Evolutionary conservation across 371 early-diverging fungal genomes (phyloP), one percentile per base, ranked within the genome.

Genomic region (Synchytrium microbalum): DNA sequence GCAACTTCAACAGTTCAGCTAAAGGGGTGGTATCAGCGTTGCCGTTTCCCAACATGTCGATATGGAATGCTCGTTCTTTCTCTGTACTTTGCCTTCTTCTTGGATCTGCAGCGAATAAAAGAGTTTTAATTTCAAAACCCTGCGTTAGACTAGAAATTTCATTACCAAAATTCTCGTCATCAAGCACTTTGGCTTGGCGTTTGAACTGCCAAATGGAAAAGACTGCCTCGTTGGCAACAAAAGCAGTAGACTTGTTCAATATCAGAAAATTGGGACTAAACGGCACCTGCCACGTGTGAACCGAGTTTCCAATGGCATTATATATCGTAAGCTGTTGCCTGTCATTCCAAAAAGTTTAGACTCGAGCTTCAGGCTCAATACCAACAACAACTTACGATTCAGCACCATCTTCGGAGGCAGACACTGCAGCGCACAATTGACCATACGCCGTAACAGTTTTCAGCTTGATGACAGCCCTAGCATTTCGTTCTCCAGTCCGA

Each of bases 21-120:
- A 67, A 24, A 1, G 67, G 53, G 0, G 61, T 25, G 5, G 46
- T 5, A n/a, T 46, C 53, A 32, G 29, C 64, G 24, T 59, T 64
- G 14, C 63, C 65, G n/a, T 59, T 53, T 2, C 46, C 46, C 46
- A 38, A 38, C 5, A 38, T 10, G 19, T 38, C 46, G 33, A 80
- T 75, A 55, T 76, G 77, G 60, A 80, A 77, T 3, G 65, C 60
- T 5, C 77, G 61, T 33, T 80, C 80, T 19, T 10, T 38, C 19
- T 38, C 46, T 19, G 46, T 19, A 5, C 10, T 19, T 10, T 38
- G 10, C 19, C 46, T 5, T 38, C 46, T n/a, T n/a, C n/a, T n/a
- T n/a, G n/a, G n/a, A n/a, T n/a, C n/a, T n/a, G n/a, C n/a, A n/a
- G n/a, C n/a, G n/a, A n/a, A n/a, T n/a, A n/a, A n/a, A n/a, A n/a